phyloP scores from a whole-genome alignment of 1,284 basidiomycete species.

The Sporisorium exsertum region DNA sequence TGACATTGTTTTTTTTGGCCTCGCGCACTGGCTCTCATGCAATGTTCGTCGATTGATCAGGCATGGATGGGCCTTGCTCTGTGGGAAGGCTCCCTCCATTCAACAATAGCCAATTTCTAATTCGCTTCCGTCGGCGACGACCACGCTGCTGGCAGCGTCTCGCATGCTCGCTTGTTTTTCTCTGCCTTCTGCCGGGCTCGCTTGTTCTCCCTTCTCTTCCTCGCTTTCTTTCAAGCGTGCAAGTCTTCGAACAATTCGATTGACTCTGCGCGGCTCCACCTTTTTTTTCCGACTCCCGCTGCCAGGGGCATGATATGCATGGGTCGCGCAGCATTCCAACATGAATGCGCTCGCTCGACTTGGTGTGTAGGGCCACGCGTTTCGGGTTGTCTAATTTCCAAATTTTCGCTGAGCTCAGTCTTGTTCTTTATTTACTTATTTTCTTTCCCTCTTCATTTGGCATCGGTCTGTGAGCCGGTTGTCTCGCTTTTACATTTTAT shows the following conservation, averaged over 20 bases:
- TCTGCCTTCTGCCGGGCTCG: neutral
- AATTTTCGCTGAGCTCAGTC: neutral
- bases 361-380: neutral
- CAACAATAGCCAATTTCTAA: too few species aligned
- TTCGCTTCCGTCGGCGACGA: neutral
- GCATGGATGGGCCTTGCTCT: too few species aligned
- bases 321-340: slow-evolving; percentile 8
- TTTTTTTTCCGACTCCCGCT: slow-evolving; percentile 33
- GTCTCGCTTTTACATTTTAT: neutral
- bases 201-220: neutral
- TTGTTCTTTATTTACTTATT: too few species aligned
- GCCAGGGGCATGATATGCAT: slow-evolving; percentile 5
- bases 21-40: too few species aligned
- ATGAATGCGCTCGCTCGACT: neutral
- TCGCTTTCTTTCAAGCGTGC: neutral
- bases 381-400: neutral
- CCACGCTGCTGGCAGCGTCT: neutral
- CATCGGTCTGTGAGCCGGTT: neutral
- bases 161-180: neutral
- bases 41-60: too few species aligned
- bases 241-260: too few species aligned
- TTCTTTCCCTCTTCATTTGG: neutral
- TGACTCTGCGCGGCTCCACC: slow-evolving; percentile 25
- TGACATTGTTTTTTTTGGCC: too few species aligned
- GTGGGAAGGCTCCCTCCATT: too few species aligned